Conservation (phyloP, 2,329 filamentous ascomycete genomes). For the Neofusicoccum kwambonambiense region DNA sequence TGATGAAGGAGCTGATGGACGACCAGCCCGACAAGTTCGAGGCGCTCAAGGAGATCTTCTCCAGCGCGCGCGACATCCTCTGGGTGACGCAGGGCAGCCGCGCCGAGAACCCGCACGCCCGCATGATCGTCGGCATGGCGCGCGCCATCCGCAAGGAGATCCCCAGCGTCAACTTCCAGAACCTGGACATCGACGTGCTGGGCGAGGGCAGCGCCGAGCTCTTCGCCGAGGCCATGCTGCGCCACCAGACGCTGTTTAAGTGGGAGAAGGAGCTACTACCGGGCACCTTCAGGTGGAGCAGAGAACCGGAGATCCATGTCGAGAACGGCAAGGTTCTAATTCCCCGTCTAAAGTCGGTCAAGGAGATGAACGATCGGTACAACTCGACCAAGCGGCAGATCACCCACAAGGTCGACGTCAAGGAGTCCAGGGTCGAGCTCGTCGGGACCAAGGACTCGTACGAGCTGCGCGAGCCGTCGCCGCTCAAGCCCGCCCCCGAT, state of each 20-base stretch:
- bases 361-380: neutral
- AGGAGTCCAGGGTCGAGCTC: neutral
- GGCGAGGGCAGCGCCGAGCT: too few species aligned
- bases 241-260: too few species aligned
- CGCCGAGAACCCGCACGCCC: neutral
- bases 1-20: neutral
- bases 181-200: slow-evolving; percentile 23
- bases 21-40: neutral
- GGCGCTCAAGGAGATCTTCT: neutral
- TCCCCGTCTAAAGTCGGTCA: neutral
- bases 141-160: slow-evolving; percentile 22
- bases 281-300: neutral
- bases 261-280: too few species aligned
- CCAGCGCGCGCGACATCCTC: too few species aligned
- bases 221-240: too few species aligned
- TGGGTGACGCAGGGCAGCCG: neutral
- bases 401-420: neutral
- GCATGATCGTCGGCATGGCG: slow-evolving; percentile 21
- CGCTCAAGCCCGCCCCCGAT: too few species aligned
- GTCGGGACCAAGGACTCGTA: too few species aligned
- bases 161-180: slow-evolving; percentile 22
- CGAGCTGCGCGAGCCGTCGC: too few species aligned
- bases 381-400: neutral
- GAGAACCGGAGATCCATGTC: neutral
- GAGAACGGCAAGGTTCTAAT: neutral